Conservation (phyloP, 1,284 basidiomycete genomes). For the Agroathelia rolfsii region DNA sequence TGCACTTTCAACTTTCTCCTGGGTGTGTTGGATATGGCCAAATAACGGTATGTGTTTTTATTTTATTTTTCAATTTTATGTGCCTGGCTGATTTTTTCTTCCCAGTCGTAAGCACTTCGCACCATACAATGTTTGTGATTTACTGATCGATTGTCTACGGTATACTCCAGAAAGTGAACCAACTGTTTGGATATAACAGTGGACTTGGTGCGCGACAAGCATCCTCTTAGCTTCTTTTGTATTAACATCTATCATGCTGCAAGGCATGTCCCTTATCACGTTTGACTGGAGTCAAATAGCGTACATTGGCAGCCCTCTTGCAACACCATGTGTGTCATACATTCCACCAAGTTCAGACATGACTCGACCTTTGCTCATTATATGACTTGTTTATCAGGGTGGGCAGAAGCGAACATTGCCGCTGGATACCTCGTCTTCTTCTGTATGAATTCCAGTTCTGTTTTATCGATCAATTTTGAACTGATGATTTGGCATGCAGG, state of each 20-base stretch:
- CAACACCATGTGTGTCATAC: constrained; percentile 16
- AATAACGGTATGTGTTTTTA: constrained; percentile 35
- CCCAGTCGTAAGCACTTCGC: not conserved
- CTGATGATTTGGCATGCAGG: constrained; percentile 9
- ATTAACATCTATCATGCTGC: constrained; percentile 7
- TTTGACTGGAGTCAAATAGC: constrained; percentile 36
- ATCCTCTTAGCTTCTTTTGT: no score
- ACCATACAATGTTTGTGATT: not conserved
- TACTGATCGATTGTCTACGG: no score
- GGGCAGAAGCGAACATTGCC: constrained; percentile 49
- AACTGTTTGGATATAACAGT: constrained; percentile 6
- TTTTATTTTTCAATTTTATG: no score
- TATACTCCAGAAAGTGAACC: constrained; percentile 7
- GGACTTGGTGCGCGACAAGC: no score
- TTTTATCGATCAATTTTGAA: not conserved
- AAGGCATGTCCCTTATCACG: constrained; percentile 32
- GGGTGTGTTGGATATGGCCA: constrained; percentile 65
- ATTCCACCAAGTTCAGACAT: no score
- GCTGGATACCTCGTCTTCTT: constrained; percentile 48
- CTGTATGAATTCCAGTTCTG: constrained; percentile 18
- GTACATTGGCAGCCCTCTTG: constrained; percentile 29
- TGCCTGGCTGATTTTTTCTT: no score
- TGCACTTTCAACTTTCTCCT: constrained; percentile 45
- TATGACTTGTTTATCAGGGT: constrained; percentile 15
- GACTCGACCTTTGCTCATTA: no score